Conservation (phyloP, 441 rosid genomes). For the Erysimum pusillum region DNA sequence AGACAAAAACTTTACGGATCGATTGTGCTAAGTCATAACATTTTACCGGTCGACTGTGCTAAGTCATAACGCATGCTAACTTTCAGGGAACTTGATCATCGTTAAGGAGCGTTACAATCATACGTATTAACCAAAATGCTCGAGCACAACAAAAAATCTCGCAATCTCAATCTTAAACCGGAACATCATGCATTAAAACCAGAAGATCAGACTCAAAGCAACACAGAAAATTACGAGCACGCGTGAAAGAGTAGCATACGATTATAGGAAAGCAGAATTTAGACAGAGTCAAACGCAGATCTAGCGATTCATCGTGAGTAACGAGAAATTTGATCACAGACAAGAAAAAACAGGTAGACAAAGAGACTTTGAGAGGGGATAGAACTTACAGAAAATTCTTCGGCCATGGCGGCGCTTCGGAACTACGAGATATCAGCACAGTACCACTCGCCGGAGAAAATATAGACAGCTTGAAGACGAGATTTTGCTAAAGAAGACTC, state of each 20-base stretch:
- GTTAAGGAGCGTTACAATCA: constrained; percentile 13
- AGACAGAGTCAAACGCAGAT: constrained; percentile 35
- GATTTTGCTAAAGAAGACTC: background rate
- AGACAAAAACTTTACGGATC: constrained; percentile 16
- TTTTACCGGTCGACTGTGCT: constrained; percentile 18
- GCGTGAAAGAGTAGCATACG: constrained; percentile 6
- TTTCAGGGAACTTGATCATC: background rate
- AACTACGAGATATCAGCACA: constrained; percentile 38
- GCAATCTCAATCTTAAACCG: constrained; percentile 24
- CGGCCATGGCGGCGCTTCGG: constrained; percentile 37
- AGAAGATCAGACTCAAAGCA: constrained; percentile 16
- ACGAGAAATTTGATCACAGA: constrained; percentile 22
- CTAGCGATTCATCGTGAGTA: constrained; percentile 32
- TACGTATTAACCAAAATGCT: constrained; percentile 14
- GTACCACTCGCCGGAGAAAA: constrained; percentile 34
- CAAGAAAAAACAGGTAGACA: background rate
- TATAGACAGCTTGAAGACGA: constrained; percentile 11
- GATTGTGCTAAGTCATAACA: background rate
- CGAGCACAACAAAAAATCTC: background rate
- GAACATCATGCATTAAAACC: constrained; percentile 2
- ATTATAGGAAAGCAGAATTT: background rate
- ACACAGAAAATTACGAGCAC: background rate
- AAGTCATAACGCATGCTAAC: background rate
- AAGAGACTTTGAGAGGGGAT: background rate
- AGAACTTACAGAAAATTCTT: constrained; percentile 44